Evolutionary conservation across 1,139 yeast genomes (phyloP), one percentile per base, ranked within the genome.

Genomic region (Debaryomyces udenii): DNA sequence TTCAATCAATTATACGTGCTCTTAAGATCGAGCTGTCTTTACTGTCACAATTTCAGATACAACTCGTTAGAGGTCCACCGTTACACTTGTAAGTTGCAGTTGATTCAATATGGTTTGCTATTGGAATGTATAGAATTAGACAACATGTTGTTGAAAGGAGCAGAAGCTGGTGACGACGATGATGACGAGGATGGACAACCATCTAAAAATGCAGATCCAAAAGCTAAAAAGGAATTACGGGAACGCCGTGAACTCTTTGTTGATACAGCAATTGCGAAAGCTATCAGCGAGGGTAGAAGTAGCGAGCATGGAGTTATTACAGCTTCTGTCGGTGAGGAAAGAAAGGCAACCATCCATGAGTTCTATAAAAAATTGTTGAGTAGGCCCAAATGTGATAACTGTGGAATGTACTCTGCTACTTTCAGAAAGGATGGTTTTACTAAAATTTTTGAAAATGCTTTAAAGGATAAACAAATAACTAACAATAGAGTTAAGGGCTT

Each of bases 351-450:
- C 47, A 76, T 94, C 49, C 86, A 83, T 46, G 88, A 83, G 31
- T 85, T 91, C 55, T 87, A 90, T 70, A 80, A 78, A 55, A 78
- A 79, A 52, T 68, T 90, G 42, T 70, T 88, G 51, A 67, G 84
- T 38, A 81, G 96, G 64, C 83, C 89, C 43, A 86, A 83, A 64
- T 94, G 99, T 78, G 95, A 87, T 58, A 90, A 90, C 65, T 94
- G 99, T 78, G 88, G 90, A 37, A 87, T 91, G 96, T 87, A 76
- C 63, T 89, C 96, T 33, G 98, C 99, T 41, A 75, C 84, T 32
- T 93, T 84, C 74, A 81, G 99, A 70, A 93, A 91, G 59, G 99
- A 94, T 61, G 99, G 99, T 0, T 86, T 82, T 59, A 80, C 93
- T 45, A 94, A 94, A 70, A 81, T 94, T 48, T 94, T 94, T 55